Evolutionary conservation across 139 green algal genomes (phyloP).

Genomic region (Chlorella vulgaris): DNA sequence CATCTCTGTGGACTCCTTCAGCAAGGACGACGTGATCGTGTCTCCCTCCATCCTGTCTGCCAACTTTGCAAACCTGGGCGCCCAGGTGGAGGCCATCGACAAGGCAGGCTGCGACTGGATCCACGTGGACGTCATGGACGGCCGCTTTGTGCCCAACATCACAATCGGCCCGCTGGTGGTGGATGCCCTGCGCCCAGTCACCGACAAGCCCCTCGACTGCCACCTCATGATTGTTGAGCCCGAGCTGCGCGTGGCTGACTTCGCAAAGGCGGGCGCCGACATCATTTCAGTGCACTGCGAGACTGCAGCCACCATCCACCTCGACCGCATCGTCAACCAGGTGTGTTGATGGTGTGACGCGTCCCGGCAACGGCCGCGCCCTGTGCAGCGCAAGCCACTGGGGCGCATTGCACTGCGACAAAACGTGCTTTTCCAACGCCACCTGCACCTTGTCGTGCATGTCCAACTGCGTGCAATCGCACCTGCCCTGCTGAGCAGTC

Average conservation of each 20-base stretch:
- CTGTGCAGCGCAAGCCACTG: too few relatives aligned
- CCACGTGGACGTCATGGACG: conserved; percentile 94
- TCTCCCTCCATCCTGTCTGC: conserved; percentile 53
- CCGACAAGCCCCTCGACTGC: conserved; percentile 93
- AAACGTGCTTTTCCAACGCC: too few relatives aligned
- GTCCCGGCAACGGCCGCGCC: background rate
- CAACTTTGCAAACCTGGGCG: conserved; percentile 95
- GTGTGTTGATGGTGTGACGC: conserved; percentile 41
- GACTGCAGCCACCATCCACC: conserved; percentile 91
- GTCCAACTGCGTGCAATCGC: too few relatives aligned
- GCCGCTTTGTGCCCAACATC: conserved; percentile 98
- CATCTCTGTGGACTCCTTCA: conserved; percentile 19
- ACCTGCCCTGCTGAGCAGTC: too few relatives aligned
- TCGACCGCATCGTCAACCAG: conserved; percentile 92
- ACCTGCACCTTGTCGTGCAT: too few relatives aligned
- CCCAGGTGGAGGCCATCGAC: conserved; percentile 91
- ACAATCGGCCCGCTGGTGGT: conserved; percentile 98
- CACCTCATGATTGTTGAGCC: conserved; percentile 99
- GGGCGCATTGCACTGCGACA: too few relatives aligned
- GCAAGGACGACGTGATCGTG: conserved; percentile 12
- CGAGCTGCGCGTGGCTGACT: conserved; percentile 90
- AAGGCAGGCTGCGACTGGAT: conserved; percentile 95
- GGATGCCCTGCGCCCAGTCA: conserved; percentile 93
- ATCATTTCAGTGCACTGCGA: conserved; percentile 98
- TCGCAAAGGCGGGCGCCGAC: conserved; percentile 91